Conservation (phyloP, 2,329 filamentous ascomycete species). For the Elsinoe ampelina region DNA sequence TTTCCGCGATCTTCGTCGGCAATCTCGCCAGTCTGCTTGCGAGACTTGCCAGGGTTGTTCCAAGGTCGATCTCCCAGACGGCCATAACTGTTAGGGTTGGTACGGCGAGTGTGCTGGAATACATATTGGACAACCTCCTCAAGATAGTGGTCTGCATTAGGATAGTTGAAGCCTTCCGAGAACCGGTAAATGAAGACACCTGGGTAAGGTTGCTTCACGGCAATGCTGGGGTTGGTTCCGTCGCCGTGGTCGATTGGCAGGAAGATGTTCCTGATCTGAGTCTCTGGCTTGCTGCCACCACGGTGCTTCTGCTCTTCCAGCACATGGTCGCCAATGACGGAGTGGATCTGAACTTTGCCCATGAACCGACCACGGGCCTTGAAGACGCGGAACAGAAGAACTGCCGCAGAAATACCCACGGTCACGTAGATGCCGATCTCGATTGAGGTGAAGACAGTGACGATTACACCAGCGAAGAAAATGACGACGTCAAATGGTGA, state of each 20-base stretch:
- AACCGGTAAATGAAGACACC: constrained; percentile 96
- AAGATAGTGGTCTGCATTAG: constrained; percentile 81
- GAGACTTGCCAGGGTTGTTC: constrained; percentile 80
- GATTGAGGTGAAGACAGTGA: constrained; percentile 80
- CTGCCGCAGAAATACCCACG: constrained; percentile 62
- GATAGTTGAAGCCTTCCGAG: constrained; percentile 90
- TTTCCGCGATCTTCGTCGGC: constrained; percentile 38
- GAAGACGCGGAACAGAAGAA: constrained; percentile 75
- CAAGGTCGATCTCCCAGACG: constrained; percentile 66
- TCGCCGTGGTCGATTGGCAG: constrained; percentile 80
- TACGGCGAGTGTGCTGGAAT: constrained; percentile 61
- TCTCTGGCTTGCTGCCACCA: constrained; percentile 35
- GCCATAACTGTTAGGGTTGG: constrained; percentile 57
- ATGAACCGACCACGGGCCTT: constrained; percentile 77
- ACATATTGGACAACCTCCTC: constrained; percentile 50
- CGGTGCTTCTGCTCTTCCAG: constrained; percentile 44
- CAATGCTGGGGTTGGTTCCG: constrained; percentile 77
- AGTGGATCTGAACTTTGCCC: constrained; percentile 73
- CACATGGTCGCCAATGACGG: constrained; percentile 67
- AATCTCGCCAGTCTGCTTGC: constrained; percentile 32
- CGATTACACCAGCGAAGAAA: constrained; percentile 85
- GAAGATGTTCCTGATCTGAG: constrained; percentile 65
- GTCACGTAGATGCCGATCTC: constrained; percentile 90
- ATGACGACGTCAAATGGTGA: constrained; percentile 84
- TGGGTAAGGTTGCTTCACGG: constrained; percentile 73